These are phyloP conservation scores for Komagataella populi DNA, from an alignment of 805 yeast species.

Conservation along the genomic window DNA sequence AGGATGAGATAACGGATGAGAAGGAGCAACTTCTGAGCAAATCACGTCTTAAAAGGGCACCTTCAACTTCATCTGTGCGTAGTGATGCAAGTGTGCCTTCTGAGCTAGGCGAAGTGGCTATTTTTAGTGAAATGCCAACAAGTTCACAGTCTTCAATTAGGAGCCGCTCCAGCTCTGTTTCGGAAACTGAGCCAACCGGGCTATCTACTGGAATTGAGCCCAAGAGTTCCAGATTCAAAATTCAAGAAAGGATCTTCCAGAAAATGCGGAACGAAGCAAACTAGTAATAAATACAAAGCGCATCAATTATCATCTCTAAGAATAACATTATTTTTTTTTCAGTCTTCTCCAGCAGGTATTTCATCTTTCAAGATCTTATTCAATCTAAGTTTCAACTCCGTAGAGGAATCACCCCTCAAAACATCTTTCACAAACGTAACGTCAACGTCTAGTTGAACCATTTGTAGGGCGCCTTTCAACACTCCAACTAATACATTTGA, in stretches of 20 bases:
- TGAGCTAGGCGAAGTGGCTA: background rate
- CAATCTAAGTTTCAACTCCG: constrained; percentile 68
- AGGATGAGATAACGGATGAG: constrained; percentile 10
- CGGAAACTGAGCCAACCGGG: background rate
- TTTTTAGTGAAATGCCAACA: background rate
- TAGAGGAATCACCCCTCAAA: constrained; percentile 67
- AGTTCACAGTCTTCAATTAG: background rate
- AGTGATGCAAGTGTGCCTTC: background rate
- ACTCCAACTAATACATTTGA: constrained; percentile 86
- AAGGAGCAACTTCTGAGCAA: constrained; percentile 3
- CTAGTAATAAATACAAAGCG: background rate
- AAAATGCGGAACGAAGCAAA: background rate
- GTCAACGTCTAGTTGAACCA: constrained; percentile 91
- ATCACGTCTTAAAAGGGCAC: background rate
- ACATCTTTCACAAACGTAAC: constrained; percentile 68
- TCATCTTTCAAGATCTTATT: constrained; percentile 75
- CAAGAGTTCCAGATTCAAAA: background rate
- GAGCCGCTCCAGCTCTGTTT: background rate
- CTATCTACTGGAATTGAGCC: background rate
- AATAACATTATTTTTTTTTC: constrained; percentile 3
- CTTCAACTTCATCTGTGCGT: background rate
- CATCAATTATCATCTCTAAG: background rate
- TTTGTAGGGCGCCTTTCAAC: constrained; percentile 79
- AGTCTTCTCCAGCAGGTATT: constrained; percentile 94
- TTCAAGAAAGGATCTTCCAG: background rate